A percentile compares a stretch with the other conserved stretches of the same genome.
phyloP scores from a whole-genome alignment of 2,329 filamentous ascomycete species.

The Penicillium nordicum region DNA sequence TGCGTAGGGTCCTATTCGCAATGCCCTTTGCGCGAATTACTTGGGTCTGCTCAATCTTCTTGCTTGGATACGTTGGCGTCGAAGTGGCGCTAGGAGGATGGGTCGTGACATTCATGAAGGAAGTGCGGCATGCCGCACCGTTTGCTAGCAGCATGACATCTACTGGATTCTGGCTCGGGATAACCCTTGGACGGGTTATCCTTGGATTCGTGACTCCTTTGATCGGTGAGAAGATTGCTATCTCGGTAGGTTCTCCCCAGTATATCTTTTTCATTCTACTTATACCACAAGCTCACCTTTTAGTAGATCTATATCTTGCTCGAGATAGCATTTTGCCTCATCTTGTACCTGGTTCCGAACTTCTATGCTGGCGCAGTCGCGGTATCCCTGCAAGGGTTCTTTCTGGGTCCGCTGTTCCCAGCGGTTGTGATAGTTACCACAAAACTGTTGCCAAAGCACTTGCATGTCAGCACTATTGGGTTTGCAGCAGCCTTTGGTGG shows the following conservation, averaged over 20 bases:
- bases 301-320: constrained; percentile 57
- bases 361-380: constrained; percentile 71
- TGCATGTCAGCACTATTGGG: constrained; percentile 69
- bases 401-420: constrained; percentile 70
- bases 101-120: constrained; percentile 77
- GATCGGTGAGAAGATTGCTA: constrained; percentile 65
- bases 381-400: constrained; percentile 67
- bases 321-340: constrained; percentile 63
- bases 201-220: constrained; percentile 62
- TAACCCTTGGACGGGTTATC: constrained; percentile 65
- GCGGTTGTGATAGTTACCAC: constrained; percentile 65
- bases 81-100: constrained; percentile 66
- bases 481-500: constrained; percentile 71
- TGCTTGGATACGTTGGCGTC: constrained; percentile 70
- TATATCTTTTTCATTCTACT: not conserved
- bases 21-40: constrained; percentile 2
- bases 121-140: constrained; percentile 59
- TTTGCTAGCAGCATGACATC: constrained; percentile 67
- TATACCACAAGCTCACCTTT: not conserved
- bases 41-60: constrained; percentile 66
- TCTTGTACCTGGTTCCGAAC: constrained; percentile 78
- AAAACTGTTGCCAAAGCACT: constrained; percentile 63
- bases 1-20: not conserved
- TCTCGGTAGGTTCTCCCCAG: constrained; percentile 38
- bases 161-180: constrained; percentile 73